A percentile compares a stretch with the other conserved stretches of the same genome.
Conservation (phyloP, 495 filamentous ascomycete genomes). For the Annulohypoxylon moriforme region DNA sequence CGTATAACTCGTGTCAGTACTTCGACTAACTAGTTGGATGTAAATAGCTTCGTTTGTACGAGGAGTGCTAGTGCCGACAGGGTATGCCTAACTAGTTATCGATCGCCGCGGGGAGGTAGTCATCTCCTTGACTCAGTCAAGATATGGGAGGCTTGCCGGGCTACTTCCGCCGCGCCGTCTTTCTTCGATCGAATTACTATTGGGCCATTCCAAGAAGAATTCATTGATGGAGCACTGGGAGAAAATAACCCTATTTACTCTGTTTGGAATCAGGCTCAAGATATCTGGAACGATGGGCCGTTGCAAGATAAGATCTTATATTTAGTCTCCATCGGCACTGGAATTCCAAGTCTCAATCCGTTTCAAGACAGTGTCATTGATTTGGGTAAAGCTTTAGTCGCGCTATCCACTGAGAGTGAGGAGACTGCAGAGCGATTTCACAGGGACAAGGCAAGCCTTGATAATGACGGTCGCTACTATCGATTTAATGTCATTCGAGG, state of each 20-base stretch:
- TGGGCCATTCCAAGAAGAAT: background rate
- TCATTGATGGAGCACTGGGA: background rate
- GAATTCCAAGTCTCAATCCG: background rate
- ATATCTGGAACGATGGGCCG: background rate
- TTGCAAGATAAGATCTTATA: background rate
- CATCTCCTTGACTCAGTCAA: background rate
- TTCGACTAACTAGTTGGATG: background rate
- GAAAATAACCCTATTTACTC: background rate
- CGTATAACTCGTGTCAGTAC: background rate
- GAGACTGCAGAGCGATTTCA: background rate
- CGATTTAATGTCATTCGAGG: background rate
- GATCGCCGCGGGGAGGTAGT: background rate
- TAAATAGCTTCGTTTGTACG: background rate
- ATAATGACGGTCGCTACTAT: background rate
- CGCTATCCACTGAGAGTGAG: background rate
- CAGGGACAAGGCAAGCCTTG: background rate
- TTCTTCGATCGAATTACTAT: constrained; percentile 11
- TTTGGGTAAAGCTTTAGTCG: background rate
- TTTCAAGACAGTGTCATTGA: background rate
- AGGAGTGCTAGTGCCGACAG: background rate
- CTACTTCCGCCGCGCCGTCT: constrained; percentile 8
- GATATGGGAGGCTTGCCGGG: constrained; percentile 5
- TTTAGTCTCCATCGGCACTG: background rate
- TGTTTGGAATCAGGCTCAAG: background rate
- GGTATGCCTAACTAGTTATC: background rate